These are phyloP conservation scores for Pleurotus citrinopileatus DNA, from an alignment of 768 basidiomycete genomes.

Conservation along the genomic window DNA sequence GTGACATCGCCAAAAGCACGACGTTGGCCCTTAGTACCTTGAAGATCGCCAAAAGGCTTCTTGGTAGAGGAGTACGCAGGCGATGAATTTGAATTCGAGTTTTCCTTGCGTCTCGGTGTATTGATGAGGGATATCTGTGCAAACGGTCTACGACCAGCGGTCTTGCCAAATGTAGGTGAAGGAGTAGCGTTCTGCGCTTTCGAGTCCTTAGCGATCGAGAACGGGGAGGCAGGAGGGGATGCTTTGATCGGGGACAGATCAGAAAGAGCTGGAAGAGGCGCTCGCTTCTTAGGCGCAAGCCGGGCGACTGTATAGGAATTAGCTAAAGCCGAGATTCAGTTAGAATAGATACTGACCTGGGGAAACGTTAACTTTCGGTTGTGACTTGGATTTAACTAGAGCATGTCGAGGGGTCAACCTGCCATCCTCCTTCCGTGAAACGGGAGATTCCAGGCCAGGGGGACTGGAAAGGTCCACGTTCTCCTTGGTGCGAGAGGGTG, in stretches of 20 bases:
- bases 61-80: constrained; percentile 15
- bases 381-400: constrained; percentile 39
- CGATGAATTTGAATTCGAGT: constrained; percentile 12
- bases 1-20: constrained; percentile 40
- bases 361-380: constrained; percentile 35
- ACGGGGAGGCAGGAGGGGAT: constrained; percentile 44
- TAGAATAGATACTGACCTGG: constrained; percentile 31
- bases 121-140: not conserved
- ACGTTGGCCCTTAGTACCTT: too few species aligned
- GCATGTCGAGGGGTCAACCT: constrained; percentile 17
- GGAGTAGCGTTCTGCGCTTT: not conserved
- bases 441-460: constrained; percentile 24
- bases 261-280: constrained; percentile 25
- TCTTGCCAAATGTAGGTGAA: not conserved
- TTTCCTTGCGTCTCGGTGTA: constrained; percentile 11
- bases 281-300: constrained; percentile 38
- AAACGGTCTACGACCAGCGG: not conserved
- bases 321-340: not conserved
- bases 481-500: constrained; percentile 18
- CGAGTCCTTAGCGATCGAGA: constrained; percentile 16
- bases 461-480: constrained; percentile 29
- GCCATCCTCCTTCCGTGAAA: constrained; percentile 11
- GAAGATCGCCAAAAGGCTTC: constrained; percentile 12
- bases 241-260: constrained; percentile 53
- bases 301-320: constrained; percentile 10